Evolutionary conservation across 2,329 filamentous ascomycete genomes (phyloP).

Genomic region (Triangularia verruculosa): DNA sequence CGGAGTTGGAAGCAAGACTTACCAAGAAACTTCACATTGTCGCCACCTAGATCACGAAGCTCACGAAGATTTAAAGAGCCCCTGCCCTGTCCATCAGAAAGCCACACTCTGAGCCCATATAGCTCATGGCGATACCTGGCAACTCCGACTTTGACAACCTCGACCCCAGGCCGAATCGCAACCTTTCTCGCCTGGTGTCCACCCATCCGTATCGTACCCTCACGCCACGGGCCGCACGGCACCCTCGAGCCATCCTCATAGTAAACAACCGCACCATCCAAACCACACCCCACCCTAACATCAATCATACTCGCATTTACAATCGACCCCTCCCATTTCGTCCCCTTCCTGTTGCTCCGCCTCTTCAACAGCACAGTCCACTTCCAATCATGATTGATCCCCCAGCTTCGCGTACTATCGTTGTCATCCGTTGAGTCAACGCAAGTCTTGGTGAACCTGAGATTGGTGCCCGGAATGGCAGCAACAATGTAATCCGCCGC

Average conservation of each 20-base stretch:
- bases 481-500: background rate
- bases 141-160: conserved; percentile 34
- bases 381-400: conserved; percentile 18
- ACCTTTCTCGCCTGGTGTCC: conserved; percentile 33
- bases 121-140: background rate
- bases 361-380: conserved; percentile 37
- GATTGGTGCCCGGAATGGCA: background rate
- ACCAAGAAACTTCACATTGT: conserved; percentile 5
- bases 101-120: conserved; percentile 18
- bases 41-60: background rate
- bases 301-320: conserved; percentile 43
- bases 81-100: conserved; percentile 19
- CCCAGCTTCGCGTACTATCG: background rate
- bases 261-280: conserved; percentile 46
- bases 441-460: background rate
- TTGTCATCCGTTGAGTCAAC: background rate
- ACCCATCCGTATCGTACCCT: conserved; percentile 27
- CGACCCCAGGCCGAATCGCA: conserved; percentile 24
- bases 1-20: conserved; percentile 4
- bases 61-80: conserved; percentile 16
- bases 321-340: conserved; percentile 29
- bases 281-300: conserved; percentile 41
- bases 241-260: conserved; percentile 42
- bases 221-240: conserved; percentile 39
- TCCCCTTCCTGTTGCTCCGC: conserved; percentile 22